Conservation (phyloP, 345 rosid genomes). For the Dipteronia sinensis region DNA sequence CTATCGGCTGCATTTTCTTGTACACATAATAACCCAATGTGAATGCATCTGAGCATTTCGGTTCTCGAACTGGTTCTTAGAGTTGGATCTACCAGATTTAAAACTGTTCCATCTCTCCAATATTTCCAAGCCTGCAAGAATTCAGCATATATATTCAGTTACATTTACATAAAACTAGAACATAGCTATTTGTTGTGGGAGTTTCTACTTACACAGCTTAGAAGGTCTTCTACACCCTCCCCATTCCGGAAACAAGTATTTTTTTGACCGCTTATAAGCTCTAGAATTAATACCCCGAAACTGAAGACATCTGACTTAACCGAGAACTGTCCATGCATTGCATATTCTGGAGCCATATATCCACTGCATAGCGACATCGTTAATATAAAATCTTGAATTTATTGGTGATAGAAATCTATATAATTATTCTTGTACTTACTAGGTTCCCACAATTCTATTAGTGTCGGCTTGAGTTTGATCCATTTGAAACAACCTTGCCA, state of each 20-base stretch:
- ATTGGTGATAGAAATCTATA: neutral
- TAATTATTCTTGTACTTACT: constrained; percentile 27
- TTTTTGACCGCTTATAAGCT: constrained; percentile 45
- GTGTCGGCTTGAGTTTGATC: constrained; percentile 44
- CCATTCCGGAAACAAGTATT: constrained; percentile 20
- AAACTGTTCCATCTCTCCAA: constrained; percentile 36
- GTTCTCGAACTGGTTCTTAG: constrained; percentile 15
- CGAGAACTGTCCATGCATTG: constrained; percentile 44
- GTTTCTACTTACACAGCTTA: constrained; percentile 31
- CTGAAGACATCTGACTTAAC: constrained; percentile 45
- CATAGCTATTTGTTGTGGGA: neutral
- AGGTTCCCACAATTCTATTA: constrained; percentile 42
- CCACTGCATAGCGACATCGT: constrained; percentile 21
- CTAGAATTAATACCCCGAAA: constrained; percentile 44
- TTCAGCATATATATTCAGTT: neutral
- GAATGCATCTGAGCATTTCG: constrained; percentile 43
- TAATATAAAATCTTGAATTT: neutral
- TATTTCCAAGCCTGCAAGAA: constrained; percentile 46
- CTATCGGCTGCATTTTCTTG: constrained; percentile 39
- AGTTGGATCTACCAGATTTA: constrained; percentile 24
- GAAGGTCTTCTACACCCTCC: constrained; percentile 29
- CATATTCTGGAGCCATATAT: constrained; percentile 50
- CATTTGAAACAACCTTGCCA: constrained; percentile 42
- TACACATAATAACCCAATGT: constrained; percentile 42
- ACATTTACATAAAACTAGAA: neutral